These are phyloP conservation scores for Pseudogymnoascus sp. DNA, from an alignment of 2,329 filamentous ascomycete genomes.

Conservation along the genomic window DNA sequence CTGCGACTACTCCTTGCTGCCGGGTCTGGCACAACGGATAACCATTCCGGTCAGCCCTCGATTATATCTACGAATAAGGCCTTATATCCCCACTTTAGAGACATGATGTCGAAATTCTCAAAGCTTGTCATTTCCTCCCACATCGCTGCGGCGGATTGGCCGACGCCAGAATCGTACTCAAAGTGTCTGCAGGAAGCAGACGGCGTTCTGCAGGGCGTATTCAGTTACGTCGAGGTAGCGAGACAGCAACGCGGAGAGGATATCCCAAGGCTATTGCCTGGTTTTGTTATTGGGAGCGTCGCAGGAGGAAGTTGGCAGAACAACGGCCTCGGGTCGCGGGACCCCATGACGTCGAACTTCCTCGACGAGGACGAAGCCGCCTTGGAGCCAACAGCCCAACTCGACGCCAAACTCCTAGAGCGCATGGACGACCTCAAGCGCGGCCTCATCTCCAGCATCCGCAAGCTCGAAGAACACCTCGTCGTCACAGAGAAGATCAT, in stretches of 20 bases:
- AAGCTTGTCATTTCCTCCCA: slow-evolving; percentile 97
- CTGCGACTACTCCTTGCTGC: slow-evolving; percentile 87
- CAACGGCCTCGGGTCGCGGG: slow-evolving; percentile 55
- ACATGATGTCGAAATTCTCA: slow-evolving; percentile 99
- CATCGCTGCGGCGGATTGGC: slow-evolving; percentile 93
- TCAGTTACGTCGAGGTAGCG: slow-evolving; percentile 92
- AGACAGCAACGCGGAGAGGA: slow-evolving; percentile 88
- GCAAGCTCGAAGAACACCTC: slow-evolving; percentile 79
- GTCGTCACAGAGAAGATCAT: slow-evolving; percentile 72
- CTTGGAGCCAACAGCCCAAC: slow-evolving; percentile 60
- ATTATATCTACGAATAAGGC: slow-evolving; percentile 98
- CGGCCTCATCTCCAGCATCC: slow-evolving; percentile 75
- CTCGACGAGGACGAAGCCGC: slow-evolving; percentile 72
- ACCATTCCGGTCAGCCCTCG: slow-evolving; percentile 97
- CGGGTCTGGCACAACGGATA: slow-evolving; percentile 94
- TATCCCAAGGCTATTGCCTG: slow-evolving; percentile 84
- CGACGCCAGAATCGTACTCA: slow-evolving; percentile 82
- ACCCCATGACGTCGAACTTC: slow-evolving; percentile 73
- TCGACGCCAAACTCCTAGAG: slow-evolving; percentile 73
- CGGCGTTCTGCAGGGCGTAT: slow-evolving; percentile 86
- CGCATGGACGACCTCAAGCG: slow-evolving; percentile 79
- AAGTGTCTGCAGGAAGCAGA: slow-evolving; percentile 98
- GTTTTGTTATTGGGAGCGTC: slow-evolving; percentile 80
- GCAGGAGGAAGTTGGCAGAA: slow-evolving; percentile 84
- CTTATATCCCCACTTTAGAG: slow-evolving; percentile 90